Evolutionary conservation across 768 basidiomycete genomes (phyloP).

Genomic region (Leccinellum albellum): DNA sequence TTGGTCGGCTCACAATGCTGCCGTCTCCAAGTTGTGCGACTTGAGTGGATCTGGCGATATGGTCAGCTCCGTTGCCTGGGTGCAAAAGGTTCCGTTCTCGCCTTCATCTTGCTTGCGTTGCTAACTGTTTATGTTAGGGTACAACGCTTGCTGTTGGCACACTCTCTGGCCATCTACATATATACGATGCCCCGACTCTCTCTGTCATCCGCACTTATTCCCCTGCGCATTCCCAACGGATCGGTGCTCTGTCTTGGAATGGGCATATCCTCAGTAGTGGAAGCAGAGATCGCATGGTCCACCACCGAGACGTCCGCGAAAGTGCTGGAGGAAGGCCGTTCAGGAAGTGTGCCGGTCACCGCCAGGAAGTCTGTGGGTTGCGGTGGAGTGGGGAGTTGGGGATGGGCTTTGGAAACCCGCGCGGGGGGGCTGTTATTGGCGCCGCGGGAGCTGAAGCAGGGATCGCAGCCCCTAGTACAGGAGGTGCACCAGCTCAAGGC

Average conservation of each 20-base stretch:
- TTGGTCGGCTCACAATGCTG: conserved; percentile 93
- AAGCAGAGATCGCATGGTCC: conserved; percentile 84
- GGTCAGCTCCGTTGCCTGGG: conserved; percentile 90
- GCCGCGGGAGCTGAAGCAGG: conserved; percentile 26
- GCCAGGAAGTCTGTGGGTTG: conserved; percentile 94
- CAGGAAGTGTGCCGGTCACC: conserved; percentile 66
- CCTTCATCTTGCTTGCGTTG: not conserved
- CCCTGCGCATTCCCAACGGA: conserved; percentile 81
- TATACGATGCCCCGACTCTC: conserved; percentile 85
- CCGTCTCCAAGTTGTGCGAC: conserved; percentile 90
- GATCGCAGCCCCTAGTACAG: conserved; percentile 17
- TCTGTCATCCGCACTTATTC: conserved; percentile 76
- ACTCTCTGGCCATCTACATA: conserved; percentile 81
- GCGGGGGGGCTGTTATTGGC: conserved; percentile 15
- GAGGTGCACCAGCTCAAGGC: conserved; percentile 25
- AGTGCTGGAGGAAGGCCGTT: conserved; percentile 55
- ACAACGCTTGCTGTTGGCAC: conserved; percentile 92
- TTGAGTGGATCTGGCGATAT: conserved; percentile 59
- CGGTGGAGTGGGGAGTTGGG: conserved; percentile 66
- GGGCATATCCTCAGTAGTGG: conserved; percentile 82
- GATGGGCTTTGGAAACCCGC: conserved; percentile 23
- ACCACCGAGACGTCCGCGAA: conserved; percentile 90
- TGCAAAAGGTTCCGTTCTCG: conserved; percentile 54
- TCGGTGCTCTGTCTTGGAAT: conserved; percentile 96
- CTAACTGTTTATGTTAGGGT: conserved; percentile 42